Conservation (phyloP, 176 grass and related monocot genomes). For the Ananas comosus region DNA sequence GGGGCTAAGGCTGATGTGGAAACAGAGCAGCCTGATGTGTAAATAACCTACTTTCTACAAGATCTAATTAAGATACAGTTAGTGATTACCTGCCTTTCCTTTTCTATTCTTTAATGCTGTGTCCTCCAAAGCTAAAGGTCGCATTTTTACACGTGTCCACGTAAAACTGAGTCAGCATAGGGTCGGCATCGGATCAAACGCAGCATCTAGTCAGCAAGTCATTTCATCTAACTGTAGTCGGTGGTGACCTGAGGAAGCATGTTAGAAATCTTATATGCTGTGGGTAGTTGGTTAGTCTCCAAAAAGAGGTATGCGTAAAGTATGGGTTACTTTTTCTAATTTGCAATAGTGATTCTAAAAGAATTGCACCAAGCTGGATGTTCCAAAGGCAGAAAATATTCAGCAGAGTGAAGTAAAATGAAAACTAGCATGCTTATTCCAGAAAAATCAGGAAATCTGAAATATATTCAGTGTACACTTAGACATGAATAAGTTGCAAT, state of each 20-base stretch:
- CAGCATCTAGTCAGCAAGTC: slow-evolving; percentile 10
- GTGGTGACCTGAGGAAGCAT: neutral
- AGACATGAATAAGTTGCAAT: too few relatives aligned
- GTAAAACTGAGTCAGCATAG: neutral
- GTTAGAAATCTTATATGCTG: too few relatives aligned
- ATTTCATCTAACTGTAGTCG: neutral
- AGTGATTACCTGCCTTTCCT: neutral
- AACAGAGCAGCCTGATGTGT: neutral
- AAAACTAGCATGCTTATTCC: too few relatives aligned
- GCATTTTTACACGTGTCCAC: neutral
- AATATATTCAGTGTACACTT: too few relatives aligned
- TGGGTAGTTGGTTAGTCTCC: too few relatives aligned
- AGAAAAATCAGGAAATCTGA: too few relatives aligned
- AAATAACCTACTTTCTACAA: neutral
- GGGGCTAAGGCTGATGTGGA: neutral
- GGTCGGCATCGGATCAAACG: neutral
- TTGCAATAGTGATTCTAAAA: too few relatives aligned
- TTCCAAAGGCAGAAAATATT: too few relatives aligned
- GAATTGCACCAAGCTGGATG: too few relatives aligned
- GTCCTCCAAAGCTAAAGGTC: neutral
- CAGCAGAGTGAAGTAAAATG: too few relatives aligned
- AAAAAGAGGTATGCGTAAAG: too few relatives aligned
- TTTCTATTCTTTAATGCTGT: neutral
- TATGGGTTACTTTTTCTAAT: too few relatives aligned
- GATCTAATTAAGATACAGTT: neutral